Evolutionary conservation across 2,329 filamentous ascomycete species (phyloP).

Genomic region (Diplocarpon rosae): DNA sequence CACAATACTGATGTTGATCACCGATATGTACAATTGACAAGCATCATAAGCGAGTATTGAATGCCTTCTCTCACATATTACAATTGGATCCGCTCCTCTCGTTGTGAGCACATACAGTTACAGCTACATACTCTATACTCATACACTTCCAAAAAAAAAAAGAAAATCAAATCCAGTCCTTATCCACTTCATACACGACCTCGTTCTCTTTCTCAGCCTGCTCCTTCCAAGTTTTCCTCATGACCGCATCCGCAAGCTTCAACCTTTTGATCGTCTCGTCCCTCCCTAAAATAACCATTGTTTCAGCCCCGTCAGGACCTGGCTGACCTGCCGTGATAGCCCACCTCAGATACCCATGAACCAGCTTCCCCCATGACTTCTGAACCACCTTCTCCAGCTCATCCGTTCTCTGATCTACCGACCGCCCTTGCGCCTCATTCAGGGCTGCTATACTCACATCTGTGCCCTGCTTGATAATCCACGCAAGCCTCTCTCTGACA

Average conservation of each 20-base stretch:
- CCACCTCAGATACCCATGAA: slow-evolving; percentile 47
- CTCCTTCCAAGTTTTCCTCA: slow-evolving; percentile 6
- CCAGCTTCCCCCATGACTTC: slow-evolving; percentile 31
- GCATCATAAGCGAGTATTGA: too few relatives aligned
- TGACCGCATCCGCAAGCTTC: slow-evolving; percentile 6
- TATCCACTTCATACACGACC: not conserved
- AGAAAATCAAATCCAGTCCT: too few relatives aligned
- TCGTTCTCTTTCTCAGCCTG: not conserved
- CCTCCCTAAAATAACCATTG: slow-evolving; percentile 44
- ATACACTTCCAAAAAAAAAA: too few relatives aligned
- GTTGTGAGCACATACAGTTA: too few relatives aligned
- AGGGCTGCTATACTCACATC: not conserved
- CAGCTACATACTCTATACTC: too few relatives aligned
- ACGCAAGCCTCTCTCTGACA: slow-evolving; percentile 5
- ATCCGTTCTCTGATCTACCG: not conserved
- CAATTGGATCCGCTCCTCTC: too few relatives aligned
- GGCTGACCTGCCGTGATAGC: slow-evolving; percentile 40
- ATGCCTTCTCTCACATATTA: too few relatives aligned
- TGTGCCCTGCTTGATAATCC: slow-evolving; percentile 5
- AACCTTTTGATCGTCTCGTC: slow-evolving; percentile 36
- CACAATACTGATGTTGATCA: too few relatives aligned
- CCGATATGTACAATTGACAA: too few relatives aligned
- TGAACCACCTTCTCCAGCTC: not conserved
- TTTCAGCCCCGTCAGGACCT: slow-evolving; percentile 41
- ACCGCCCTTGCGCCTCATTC: not conserved